phyloP scores from a whole-genome alignment of 2,329 filamentous ascomycete species.

The Simplicillium sp. region DNA sequence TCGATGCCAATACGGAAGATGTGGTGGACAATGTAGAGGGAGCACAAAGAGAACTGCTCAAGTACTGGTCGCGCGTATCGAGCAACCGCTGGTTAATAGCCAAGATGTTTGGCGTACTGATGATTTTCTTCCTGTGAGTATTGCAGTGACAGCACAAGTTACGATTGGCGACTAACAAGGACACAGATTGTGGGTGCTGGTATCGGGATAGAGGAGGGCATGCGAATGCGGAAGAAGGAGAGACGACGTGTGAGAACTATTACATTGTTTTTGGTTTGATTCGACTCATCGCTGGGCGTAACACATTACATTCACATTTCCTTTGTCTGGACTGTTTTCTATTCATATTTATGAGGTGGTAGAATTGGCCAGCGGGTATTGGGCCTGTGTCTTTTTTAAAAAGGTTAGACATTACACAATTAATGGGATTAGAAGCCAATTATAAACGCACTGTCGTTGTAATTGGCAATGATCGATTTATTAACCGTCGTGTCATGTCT shows the following conservation, averaged over 20 bases:
- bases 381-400: too few relatives aligned
- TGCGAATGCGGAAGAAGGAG: slow-evolving; percentile 2
- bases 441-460: too few relatives aligned
- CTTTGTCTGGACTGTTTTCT: too few relatives aligned
- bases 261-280: slow-evolving; percentile 12
- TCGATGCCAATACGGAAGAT: slow-evolving; percentile 95
- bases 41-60: slow-evolving; percentile 87
- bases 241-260: slow-evolving; percentile 8
- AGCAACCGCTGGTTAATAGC: slow-evolving; percentile 94
- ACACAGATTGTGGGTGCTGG: slow-evolving; percentile 55
- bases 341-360: too few relatives aligned
- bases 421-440: too few relatives aligned
- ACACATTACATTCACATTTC: too few relatives aligned
- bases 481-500: too few relatives aligned
- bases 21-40: slow-evolving; percentile 98
- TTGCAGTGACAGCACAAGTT: slow-evolving; percentile 7
- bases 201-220: slow-evolving; percentile 37
- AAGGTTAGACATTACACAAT: too few relatives aligned
- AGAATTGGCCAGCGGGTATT: too few relatives aligned
- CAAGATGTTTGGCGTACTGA: slow-evolving; percentile 70
- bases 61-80: slow-evolving; percentile 91
- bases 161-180: slow-evolving; percentile 4
- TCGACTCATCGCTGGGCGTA: too few relatives aligned
- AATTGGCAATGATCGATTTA: too few relatives aligned
- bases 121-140: slow-evolving; percentile 76